These are phyloP conservation scores for Aspergillus thermomutatus DNA, from an alignment of 2,329 filamentous ascomycete genomes.

Conservation along the genomic window DNA sequence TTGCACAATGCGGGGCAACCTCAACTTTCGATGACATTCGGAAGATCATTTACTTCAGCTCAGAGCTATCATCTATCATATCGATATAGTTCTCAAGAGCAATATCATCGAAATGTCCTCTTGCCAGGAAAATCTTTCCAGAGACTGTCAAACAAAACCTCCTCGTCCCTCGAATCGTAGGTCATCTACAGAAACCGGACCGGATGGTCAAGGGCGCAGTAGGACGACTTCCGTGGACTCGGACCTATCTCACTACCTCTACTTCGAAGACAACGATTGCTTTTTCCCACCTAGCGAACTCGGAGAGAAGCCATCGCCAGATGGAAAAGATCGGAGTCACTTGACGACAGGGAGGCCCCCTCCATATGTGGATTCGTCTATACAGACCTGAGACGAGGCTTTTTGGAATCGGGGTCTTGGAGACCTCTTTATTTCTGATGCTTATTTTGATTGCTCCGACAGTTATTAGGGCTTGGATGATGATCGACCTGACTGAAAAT, in stretches of 20 bases:
- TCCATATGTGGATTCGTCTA: not conserved
- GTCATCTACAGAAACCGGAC: not conserved
- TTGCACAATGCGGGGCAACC: not conserved
- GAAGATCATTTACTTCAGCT: not conserved
- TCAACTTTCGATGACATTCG: not conserved
- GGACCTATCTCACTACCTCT: conserved; percentile 29
- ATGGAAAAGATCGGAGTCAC: not conserved
- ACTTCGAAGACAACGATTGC: conserved; percentile 34
- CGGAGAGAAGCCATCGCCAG: conserved; percentile 15
- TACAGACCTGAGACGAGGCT: not conserved
- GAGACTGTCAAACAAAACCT: not conserved
- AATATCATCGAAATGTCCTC: not conserved
- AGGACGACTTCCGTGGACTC: conserved; percentile 11
- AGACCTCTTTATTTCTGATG: not conserved
- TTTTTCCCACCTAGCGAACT: conserved; percentile 33
- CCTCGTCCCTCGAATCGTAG: not conserved
- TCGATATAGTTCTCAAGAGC: not conserved
- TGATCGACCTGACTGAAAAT: not conserved
- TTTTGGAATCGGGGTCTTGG: too few relatives aligned
- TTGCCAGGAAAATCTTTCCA: not conserved
- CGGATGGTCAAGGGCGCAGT: not conserved
- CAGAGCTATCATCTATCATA: not conserved
- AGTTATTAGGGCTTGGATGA: not conserved
- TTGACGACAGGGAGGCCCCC: too few relatives aligned
- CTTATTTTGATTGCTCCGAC: not conserved